Conservation (phyloP, 345 rosid species). For the Eutrema yunnanense region DNA sequence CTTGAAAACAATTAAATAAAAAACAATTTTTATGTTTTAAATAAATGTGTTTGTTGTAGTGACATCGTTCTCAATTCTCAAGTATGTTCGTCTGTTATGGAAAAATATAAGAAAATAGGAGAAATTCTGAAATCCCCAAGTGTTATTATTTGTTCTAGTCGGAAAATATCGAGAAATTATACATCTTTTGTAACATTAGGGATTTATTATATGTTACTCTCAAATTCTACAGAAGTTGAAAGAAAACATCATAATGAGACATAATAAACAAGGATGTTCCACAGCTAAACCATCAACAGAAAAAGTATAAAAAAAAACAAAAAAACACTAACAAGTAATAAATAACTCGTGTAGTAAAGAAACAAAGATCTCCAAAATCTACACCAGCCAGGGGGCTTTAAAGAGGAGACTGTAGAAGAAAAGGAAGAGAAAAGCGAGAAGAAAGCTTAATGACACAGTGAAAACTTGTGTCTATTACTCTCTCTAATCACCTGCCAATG, state of each 20-base stretch:
- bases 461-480: slow-evolving; percentile 1
- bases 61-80: neutral
- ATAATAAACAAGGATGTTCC: neutral
- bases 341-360: slow-evolving; percentile 3
- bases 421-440: slow-evolving; percentile 5
- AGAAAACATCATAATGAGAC: neutral
- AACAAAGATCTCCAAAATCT: slow-evolving; percentile 21
- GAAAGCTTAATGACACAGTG: slow-evolving; percentile 14
- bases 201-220: neutral
- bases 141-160: neutral
- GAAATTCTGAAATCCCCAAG: neutral
- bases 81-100: neutral
- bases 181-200: neutral
- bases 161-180: neutral
- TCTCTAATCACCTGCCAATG: slow-evolving; percentile 16
- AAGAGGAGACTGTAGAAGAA: slow-evolving; percentile 13
- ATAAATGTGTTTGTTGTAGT: neutral
- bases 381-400: slow-evolving; percentile 13
- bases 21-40: neutral
- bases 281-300: slow-evolving; percentile 11
- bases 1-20: neutral
- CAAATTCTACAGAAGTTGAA: neutral
- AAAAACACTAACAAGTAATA: neutral
- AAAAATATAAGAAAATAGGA: neutral
- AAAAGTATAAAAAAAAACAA: neutral